Evolutionary conservation across 805 yeast species (phyloP), one percentile per base, ranked within the genome.

Genomic region (Suhomyces vadensis): DNA sequence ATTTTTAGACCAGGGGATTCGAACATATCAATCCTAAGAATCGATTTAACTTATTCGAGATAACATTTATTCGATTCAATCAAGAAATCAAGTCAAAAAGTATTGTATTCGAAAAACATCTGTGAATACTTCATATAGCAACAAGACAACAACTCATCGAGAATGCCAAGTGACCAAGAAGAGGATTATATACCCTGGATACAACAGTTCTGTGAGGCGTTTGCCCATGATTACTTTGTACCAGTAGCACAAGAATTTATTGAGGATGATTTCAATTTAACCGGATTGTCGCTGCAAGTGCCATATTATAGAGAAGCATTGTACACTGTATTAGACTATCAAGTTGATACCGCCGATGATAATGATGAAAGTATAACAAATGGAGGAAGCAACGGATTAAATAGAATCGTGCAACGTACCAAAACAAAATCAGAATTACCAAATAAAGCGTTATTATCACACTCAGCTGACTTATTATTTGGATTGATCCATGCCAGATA

Each of bases 401-500:
- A 20, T 2, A 47, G 24, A 49, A 54, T 39, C 31, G 45, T 41
- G n/a, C 49, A 47, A 29, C 41, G 31, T 23, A 39, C 26, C 25
- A 40, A 68, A 43, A 64, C 71, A 3, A 81, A 79, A 21, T 73
- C 76, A 38, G 82, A 78, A 54, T 74, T 80, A 51, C 81, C 87
- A 7, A 84, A 82, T 53, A 76, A 85, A 55, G 87, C 94, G 5
- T 64, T 88, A 46, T 78, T 92, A 29, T 91, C 90, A 47, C 95
- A 87, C 62, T 81, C 92, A 11, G 98, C 98, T 0, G 97, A 91
- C 66, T 77, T 89, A 44, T 72, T 94, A 38, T 94, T 92, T 63
- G 99, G 99, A 2, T 74, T 94, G 48, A 91, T 94, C 42, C 99
- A 94, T 65, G 96, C 97, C 6, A 73, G 99, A 47, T 94, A 78